Conservation (phyloP, 768 basidiomycete genomes). For the Boletus reticulatus region DNA sequence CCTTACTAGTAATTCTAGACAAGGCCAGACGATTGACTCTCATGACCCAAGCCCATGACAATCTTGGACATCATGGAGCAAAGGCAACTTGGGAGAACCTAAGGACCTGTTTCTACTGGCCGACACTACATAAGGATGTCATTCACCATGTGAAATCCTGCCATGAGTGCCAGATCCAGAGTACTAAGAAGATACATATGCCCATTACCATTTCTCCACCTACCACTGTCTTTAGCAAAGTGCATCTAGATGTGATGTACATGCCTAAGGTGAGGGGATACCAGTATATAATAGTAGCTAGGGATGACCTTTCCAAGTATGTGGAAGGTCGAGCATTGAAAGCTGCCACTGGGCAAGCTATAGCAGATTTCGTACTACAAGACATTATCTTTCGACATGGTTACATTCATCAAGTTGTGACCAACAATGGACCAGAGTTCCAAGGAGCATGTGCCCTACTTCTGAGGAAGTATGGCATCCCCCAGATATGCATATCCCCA, state of each 20-base stretch:
- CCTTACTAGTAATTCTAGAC: too few species aligned
- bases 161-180: neutral
- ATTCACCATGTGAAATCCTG: neutral
- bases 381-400: neutral
- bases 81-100: too few species aligned
- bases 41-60: too few species aligned
- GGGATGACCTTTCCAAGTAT: neutral
- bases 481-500: neutral
- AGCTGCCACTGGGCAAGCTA: too few species aligned
- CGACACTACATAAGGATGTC: neutral
- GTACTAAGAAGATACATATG: neutral
- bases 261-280: neutral
- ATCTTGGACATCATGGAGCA: too few species aligned
- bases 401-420: neutral
- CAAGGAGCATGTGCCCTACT: neutral
- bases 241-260: neutral
- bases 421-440: neutral
- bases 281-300: neutral
- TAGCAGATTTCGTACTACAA: neutral
- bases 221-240: neutral
- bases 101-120: neutral
- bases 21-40: too few species aligned
- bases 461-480: neutral
- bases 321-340: neutral
- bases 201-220: neutral